phyloP scores from a whole-genome alignment of 75 land plant species.

The Larix kaempferi region DNA sequence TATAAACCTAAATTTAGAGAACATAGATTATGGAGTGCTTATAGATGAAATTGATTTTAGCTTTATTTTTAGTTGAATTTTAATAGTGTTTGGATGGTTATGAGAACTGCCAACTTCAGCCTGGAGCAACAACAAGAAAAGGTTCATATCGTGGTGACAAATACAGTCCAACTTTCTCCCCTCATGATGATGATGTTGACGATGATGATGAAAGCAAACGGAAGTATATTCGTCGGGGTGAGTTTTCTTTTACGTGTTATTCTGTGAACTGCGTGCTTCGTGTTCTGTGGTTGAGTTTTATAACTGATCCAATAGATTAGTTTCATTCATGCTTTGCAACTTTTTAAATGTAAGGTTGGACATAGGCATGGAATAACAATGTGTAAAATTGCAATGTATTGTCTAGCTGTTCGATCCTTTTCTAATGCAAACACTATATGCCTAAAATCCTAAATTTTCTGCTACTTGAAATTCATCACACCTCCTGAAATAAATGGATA shows the following conservation, averaged over 20 bases:
- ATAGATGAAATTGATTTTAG: neutral
- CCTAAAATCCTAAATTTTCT: neutral
- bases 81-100: constrained; percentile 3
- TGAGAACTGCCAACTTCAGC: constrained; percentile 23
- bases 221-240: constrained; percentile 80
- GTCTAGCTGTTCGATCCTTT: neutral
- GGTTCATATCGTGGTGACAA: constrained; percentile 48
- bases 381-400: neutral
- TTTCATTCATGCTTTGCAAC: neutral
- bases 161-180: constrained; percentile 54
- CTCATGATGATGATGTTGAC: constrained; percentile 63
- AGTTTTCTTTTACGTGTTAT: constrained; percentile 9
- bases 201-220: constrained; percentile 68
- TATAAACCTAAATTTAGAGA: neutral
- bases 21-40: neutral
- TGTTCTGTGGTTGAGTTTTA: neutral
- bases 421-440: neutral
- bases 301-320: neutral
- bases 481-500: neutral
- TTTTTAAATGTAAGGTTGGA: neutral
- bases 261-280: neutral
- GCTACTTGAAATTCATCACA: neutral
- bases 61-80: neutral
- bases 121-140: constrained; percentile 81
- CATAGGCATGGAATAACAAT: neutral